These are phyloP conservation scores for Rhododendron ovatum DNA, from an alignment of 148 eudicot genomes.

Conservation along the genomic window DNA sequence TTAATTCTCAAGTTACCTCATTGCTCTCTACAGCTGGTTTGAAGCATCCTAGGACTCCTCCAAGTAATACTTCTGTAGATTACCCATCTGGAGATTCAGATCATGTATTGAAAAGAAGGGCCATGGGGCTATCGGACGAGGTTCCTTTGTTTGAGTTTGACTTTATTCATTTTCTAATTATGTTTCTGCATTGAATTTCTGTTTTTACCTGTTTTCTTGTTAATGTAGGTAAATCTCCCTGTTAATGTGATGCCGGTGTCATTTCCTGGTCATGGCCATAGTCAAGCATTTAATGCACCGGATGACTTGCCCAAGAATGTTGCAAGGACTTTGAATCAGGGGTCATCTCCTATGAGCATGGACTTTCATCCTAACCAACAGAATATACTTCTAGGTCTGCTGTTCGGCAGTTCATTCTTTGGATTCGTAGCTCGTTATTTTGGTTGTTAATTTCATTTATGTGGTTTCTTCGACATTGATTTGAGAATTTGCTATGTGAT, in stretches of 20 bases:
- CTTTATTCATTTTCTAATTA: neutral
- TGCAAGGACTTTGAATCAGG: slow-evolving; percentile 64
- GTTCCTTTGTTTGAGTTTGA: slow-evolving; percentile 23
- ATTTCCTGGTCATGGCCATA: slow-evolving; percentile 45
- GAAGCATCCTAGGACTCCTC: slow-evolving; percentile 89
- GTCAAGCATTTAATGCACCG: slow-evolving; percentile 50
- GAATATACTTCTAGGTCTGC: slow-evolving; percentile 74
- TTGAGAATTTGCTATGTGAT: slow-evolving; percentile 1
- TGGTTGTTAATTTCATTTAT: slow-evolving; percentile 10
- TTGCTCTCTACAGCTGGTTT: slow-evolving; percentile 49
- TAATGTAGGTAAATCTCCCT: slow-evolving; percentile 50
- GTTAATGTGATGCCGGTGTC: slow-evolving; percentile 67
- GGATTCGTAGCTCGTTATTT: neutral
- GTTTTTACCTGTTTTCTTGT: neutral
- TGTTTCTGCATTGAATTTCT: slow-evolving; percentile 6
- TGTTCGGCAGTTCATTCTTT: neutral
- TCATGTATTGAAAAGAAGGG: slow-evolving; percentile 74
- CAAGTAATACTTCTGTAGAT: slow-evolving; percentile 68
- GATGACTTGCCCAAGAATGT: slow-evolving; percentile 78
- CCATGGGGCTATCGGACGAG: slow-evolving; percentile 67
- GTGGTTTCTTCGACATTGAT: neutral
- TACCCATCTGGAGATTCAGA: slow-evolving; percentile 79
- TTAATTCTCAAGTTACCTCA: slow-evolving; percentile 1
- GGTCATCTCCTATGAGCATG: slow-evolving; percentile 85
- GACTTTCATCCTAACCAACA: slow-evolving; percentile 85